Evolutionary conservation across 768 basidiomycete genomes (phyloP), one percentile per base, ranked within the genome.

Genomic region (Mycena polygramma): DNA sequence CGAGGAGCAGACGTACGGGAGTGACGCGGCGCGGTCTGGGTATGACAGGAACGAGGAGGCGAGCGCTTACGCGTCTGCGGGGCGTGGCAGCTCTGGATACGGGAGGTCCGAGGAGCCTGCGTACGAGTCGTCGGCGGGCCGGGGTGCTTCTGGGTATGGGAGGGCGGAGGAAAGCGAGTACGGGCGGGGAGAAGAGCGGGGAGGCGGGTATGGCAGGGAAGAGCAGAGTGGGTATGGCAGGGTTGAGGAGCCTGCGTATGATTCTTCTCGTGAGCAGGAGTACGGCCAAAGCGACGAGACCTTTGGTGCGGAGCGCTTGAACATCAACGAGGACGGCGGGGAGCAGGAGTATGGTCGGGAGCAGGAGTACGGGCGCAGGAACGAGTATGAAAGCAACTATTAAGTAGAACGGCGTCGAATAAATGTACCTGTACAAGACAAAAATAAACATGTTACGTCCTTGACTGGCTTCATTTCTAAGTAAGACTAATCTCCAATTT

Each of bases 291-390:
- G 77, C 63, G 77, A 82, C 37, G 87, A 89, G 57, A 89, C 88
- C 3, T 89, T 84, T 75, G 87, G 87, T 5, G 86, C 83, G 9
- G 88, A 88, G 73, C 80, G 84, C n/a, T 75, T 88, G 63, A 85
- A 83, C 60, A 78, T 88, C 51, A 75, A 79, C 41, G 77, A 80
- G 22, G 78, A 79, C 45, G 81, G 82, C 15, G 10, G 11, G 41
- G 41, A 41, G 41, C 41, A 10, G 41, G 41, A 15, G 41, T 41
- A 41, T 41, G 41, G 41, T 15, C 41, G 41, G 11, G 30, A 30
- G 30, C 80, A 80, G 45, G 77, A 79, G 13, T 65, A 75, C 14
- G 66, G 62, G 60, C 46, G 68, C 43, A 73, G 70, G 54, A 67
- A 69, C 58, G 68, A 73, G 53, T 71, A 79, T 45, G 74, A 71